Evolutionary conservation across 305 asterid species (phyloP), one percentile per base, ranked within the genome.

Genomic region (Rubia peregrina): DNA sequence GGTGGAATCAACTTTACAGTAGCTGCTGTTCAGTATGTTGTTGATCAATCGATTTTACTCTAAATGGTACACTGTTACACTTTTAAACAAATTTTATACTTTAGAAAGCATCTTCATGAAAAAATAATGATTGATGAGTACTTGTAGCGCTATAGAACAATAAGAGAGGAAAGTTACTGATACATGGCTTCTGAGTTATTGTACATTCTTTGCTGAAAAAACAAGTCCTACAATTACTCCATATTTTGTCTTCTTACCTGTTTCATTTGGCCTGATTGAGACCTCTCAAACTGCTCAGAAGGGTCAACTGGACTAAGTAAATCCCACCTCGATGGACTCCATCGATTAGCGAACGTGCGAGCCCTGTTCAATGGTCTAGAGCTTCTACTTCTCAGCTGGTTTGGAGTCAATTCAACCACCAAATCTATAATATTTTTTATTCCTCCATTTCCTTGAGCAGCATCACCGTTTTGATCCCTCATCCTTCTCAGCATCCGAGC

Each of bases 221-320:
- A n/a, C 1, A 55, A 55, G 61, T 55, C 6, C 26, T 53, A 16
- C 21, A 59, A 11, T 16, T 24, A 22, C 64, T 44, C 12, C 70
- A 22, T 22, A 1, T 33, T 49, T 49, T 5, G 11, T 9, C 13
- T 22, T 21, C 12, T 63, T 22, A 6, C 33, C 22, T 40, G 44
- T 38, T 73, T 70, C 68, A 33, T 40, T 6, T 69, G 43, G 17
- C 64, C 51, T 62, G 70, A 51, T 11, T 61, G 62, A 42, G 77
- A 68, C 55, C 72, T 67, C 17, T 73, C 74, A 56, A 70, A 75
- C 11, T 67, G 26, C 43, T 56, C 62, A 48, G 82, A 75, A 63
- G 61, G 51, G 26, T 80, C 76, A 11, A 71, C 11, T 2, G 73
- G 83, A 63, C 79, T 80, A 66, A 77, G 71, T n/a, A 77, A 59